These are phyloP conservation scores for Diplodia seriata DNA, from an alignment of 2,329 filamentous ascomycete genomes.

Conservation along the genomic window DNA sequence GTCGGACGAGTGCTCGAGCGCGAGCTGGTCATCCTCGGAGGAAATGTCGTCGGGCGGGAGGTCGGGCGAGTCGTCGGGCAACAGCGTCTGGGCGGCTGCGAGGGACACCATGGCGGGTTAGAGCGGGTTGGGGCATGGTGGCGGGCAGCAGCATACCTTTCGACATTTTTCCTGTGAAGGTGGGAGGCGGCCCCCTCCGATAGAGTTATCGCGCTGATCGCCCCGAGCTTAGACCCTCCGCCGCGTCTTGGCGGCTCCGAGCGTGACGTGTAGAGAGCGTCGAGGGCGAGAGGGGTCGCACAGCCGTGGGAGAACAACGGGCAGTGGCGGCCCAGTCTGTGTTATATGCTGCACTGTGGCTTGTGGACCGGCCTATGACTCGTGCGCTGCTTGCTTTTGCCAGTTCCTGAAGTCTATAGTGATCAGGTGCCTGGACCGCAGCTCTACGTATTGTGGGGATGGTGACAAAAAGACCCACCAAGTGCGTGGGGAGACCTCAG, in stretches of 20 bases:
- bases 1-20: conserved; percentile 41
- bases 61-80: conserved; percentile 47
- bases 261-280: conserved; percentile 6
- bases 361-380: conserved; percentile 7
- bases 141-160: conserved; percentile 19
- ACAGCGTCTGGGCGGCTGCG: conserved; percentile 36
- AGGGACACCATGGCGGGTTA: conserved; percentile 11
- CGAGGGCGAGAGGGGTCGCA: conserved; percentile 3
- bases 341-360: conserved; percentile 21
- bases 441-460: conserved; percentile 24
- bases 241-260: conserved; percentile 15
- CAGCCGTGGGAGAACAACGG: background rate
- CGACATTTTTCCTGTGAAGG: conserved; percentile 31
- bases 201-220: conserved; percentile 31
- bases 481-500: conserved; percentile 25
- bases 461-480: conserved; percentile 25
- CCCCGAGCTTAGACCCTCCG: conserved; percentile 13
- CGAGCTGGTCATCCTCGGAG: conserved; percentile 46
- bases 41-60: conserved; percentile 44
- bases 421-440: conserved; percentile 23
- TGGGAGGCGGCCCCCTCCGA: conserved; percentile 24
- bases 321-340: conserved; percentile 4
- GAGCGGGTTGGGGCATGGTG: conserved; percentile 8
- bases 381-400: conserved; percentile 13
- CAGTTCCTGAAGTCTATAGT: conserved; percentile 28